These are phyloP conservation scores for Moringa oleifera DNA, from an alignment of 345 rosid genomes.

Conservation along the genomic window DNA sequence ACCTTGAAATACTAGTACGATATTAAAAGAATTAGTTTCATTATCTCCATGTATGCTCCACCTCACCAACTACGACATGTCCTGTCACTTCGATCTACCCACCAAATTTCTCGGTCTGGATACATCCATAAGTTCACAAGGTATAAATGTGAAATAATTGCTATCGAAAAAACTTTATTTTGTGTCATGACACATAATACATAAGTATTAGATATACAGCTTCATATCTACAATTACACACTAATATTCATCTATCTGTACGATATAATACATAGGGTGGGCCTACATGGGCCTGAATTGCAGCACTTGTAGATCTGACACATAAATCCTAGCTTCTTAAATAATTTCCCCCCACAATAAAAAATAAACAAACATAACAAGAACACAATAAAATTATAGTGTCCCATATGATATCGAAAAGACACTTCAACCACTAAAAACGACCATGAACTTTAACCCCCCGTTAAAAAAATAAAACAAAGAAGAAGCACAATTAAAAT, in stretches of 20 bases:
- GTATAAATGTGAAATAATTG: slow-evolving; percentile 12
- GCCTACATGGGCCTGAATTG: neutral
- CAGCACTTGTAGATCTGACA: slow-evolving; percentile 21
- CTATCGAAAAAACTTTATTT: slow-evolving; percentile 7
- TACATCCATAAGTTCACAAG: slow-evolving; percentile 6
- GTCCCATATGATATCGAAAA: slow-evolving; percentile 22
- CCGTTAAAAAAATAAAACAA: slow-evolving; percentile 6
- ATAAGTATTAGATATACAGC: neutral
- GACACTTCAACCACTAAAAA: slow-evolving; percentile 49
- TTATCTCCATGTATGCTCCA: neutral
- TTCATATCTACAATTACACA: too few species aligned
- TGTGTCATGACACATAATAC: neutral
- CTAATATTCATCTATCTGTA: too few species aligned
- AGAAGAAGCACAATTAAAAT: neutral
- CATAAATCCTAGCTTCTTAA: slow-evolving; percentile 18
- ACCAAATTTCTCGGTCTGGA: slow-evolving; percentile 10
- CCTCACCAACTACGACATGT: neutral
- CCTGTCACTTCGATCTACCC: neutral
- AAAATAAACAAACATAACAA: neutral
- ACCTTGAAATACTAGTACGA: too few species aligned
- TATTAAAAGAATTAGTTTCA: too few species aligned
- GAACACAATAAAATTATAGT: slow-evolving; percentile 4
- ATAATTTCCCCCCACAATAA: neutral
- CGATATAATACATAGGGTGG: neutral
- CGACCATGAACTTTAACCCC: slow-evolving; percentile 21